phyloP scores from a whole-genome alignment of 2,329 filamentous ascomycete genomes.

The Xylariaceae sp. region DNA sequence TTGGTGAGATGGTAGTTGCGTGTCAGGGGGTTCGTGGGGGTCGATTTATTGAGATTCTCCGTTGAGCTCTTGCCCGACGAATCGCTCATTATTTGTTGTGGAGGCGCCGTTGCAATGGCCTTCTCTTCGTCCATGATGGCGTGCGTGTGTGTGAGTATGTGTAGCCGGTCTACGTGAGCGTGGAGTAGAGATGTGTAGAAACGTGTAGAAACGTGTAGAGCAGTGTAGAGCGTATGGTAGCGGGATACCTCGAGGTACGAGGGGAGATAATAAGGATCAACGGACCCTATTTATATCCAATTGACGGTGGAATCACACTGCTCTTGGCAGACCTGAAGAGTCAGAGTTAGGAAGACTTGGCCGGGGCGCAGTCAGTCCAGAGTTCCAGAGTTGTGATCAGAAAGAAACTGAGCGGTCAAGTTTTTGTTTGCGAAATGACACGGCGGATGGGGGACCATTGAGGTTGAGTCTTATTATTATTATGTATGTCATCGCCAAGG shows the following conservation, averaged over 20 bases:
- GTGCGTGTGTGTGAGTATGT: neutral
- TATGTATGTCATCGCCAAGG: neutral
- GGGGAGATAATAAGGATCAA: neutral
- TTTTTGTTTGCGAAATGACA: neutral
- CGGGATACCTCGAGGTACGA: neutral
- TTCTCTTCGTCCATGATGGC: constrained; percentile 26
- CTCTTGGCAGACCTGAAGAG: neutral
- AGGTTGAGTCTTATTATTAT: neutral
- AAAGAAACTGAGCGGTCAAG: neutral
- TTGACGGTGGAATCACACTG: neutral
- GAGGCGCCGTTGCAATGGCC: neutral
- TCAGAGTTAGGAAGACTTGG: neutral
- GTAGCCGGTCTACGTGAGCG: too few relatives aligned
- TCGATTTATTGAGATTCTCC: constrained; percentile 7
- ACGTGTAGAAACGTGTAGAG: neutral
- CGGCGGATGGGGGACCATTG: neutral
- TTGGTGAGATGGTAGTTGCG: constrained; percentile 6
- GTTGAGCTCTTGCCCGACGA: constrained; percentile 11
- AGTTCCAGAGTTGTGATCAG: neutral
- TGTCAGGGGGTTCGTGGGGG: neutral
- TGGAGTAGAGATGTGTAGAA: neutral
- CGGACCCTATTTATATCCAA: neutral
- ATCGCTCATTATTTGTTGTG: neutral
- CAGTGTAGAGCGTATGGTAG: neutral
- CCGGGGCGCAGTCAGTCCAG: neutral